Evolutionary conservation across 2,329 filamentous ascomycete species (phyloP), one percentile per base, ranked within the genome.

Genomic region (Aspergillus novoparasiticus): DNA sequence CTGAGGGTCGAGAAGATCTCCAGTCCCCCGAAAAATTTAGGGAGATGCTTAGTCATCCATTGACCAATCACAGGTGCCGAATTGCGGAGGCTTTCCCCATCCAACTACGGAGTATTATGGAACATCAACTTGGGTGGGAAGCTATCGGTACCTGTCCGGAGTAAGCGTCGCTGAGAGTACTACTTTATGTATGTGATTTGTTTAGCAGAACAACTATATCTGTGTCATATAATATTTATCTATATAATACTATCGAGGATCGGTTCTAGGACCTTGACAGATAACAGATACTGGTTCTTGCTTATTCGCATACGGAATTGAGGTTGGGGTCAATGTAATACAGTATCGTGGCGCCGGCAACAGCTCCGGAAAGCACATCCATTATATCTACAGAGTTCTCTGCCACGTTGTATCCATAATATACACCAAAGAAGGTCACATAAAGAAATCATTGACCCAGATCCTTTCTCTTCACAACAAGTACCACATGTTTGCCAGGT

Each of bases 21-120:
- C 61, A 34, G 59, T 63, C 46, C 36, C 63, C 63, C 61, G 65
- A 61, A 76, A 79, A 73, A 75, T 79, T 78, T 76, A 71, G 69
- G 72, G 63, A 68, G 63, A 56, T 57, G 74, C 74, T 80, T 76
- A 80, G 75, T 79, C 75, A 79, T 69, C n/a, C 0, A 2, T 3
- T 19, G n/a, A n/a, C 76, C 76, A 78, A 78, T 78, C 69, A 73
- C 46, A 8, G 19, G 5, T 4, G 60, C 46, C 57, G 64, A 65
- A 74, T 75, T 76, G 73, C 73, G 73, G 74, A 74, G 61, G 58
- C 41, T 57, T 32, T 48, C 28, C 30, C 51, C 51, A 39, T 39
- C 34, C 12, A 55, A 19, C 28, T 11, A 36, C 14, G 34, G 34
- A 36, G 34, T 36, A 51, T 30, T 5, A 51, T 19, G 21, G 28